These are phyloP conservation scores for Urostyla sp. DNA, from an alignment of 73 alveolate genomes.

Conservation along the genomic window DNA sequence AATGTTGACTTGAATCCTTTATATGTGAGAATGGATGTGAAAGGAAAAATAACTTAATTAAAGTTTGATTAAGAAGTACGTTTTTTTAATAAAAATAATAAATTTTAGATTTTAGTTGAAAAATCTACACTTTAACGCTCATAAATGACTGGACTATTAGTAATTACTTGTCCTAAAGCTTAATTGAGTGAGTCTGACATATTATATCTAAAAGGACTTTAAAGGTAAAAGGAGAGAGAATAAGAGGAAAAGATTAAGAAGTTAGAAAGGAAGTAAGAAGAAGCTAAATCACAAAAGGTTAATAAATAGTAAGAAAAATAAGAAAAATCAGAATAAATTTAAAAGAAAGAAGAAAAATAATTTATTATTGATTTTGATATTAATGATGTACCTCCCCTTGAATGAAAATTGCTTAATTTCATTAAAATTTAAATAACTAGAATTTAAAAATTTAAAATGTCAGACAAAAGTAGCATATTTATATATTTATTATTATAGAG, in stretches of 20 bases:
- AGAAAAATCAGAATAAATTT: constrained; percentile 49
- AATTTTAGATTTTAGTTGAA: constrained; percentile 85
- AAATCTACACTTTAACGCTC: constrained; percentile 87
- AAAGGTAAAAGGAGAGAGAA: constrained; percentile 68
- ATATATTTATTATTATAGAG: too few relatives aligned
- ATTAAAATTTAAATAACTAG: too few relatives aligned
- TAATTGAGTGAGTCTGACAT: constrained; percentile 70
- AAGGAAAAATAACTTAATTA: constrained; percentile 91
- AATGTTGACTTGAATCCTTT: constrained; percentile 97
- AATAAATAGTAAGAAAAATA: constrained; percentile 54
- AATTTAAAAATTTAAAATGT: too few relatives aligned
- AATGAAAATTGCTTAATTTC: constrained; percentile 39
- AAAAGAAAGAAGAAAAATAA: constrained; percentile 51
- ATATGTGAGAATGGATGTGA: constrained; percentile 93
- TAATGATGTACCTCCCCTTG: constrained; percentile 84
- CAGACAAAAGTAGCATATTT: too few relatives aligned
- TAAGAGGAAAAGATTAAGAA: constrained; percentile 64
- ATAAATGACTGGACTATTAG: constrained; percentile 87
- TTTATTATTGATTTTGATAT: constrained; percentile 78
- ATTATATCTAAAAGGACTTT: constrained; percentile 42
- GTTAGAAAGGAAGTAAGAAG: constrained; percentile 65
- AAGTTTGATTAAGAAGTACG: constrained; percentile 78
- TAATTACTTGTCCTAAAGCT: constrained; percentile 80
- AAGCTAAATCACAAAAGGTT: constrained; percentile 30
- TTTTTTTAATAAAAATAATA: too few relatives aligned